Evolutionary conservation across 306 rosid species (phyloP), one percentile per base, ranked within the genome.

Genomic region (Abrus pulchellus): DNA sequence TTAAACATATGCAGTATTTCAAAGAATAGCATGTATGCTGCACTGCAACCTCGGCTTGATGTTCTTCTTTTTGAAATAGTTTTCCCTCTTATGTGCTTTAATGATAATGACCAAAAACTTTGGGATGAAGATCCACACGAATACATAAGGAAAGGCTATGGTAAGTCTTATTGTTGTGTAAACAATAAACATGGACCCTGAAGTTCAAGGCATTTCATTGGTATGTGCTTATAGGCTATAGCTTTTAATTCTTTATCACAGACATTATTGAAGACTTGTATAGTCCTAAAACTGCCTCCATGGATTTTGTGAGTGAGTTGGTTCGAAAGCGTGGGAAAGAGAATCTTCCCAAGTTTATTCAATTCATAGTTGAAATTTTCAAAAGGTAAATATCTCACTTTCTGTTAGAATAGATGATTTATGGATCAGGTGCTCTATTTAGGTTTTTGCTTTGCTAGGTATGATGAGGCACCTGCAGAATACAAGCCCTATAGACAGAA

Each of bases 71-170:
- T 93, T 83, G 99, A 94, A 90, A 89, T 94, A 70, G 91, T 91
- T 53, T 93, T 94, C 41, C 99, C 99, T 80, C 93, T 94, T 29
- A 93, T 94, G 97, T 94, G 97, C 85, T 93, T 94, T 83, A 94
- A 91, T 84, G 97, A 93, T 77, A 84, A 84, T 72, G 99, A 94
- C 82, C 99, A 89, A 80, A 90, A 85, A 85, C 99, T 94, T 78
- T 94, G 99, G 99, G 97, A 93, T 36, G 99, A 94, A 78, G 99
- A 94, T 76, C 97, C 99, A 38, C 97, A 94, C 82, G 99, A 94
- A 81, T 94, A 94, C 84, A 95, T 94, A 82, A 88, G 99, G 85
- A 94, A 94, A 90, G 99, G 99, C 86, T 93, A 93, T 76, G 99
- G 99, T 93, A 83, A 88, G 97, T 86, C 45, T 44, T 71, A n/a